phyloP scores from a whole-genome alignment of 768 basidiomycete species.

The Suillus clintonianus region DNA sequence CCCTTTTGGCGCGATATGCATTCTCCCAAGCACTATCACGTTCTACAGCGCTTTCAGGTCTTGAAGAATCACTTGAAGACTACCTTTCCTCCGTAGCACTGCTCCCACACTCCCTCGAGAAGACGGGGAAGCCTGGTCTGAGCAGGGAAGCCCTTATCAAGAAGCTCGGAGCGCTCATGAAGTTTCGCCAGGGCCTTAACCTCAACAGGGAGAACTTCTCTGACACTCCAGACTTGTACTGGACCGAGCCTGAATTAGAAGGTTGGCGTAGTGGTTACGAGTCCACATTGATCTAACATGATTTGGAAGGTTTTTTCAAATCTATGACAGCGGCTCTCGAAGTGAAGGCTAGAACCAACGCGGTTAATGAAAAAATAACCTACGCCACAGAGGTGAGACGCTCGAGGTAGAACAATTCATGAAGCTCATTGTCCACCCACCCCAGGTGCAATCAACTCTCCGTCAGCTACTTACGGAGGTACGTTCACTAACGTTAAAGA shows the following conservation, averaged over 20 bases:
- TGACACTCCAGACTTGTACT: conserved; percentile 91
- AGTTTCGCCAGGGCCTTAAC: conserved; percentile 89
- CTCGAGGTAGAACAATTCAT: neutral
- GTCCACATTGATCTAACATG: neutral
- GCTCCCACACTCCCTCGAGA: conserved; percentile 73
- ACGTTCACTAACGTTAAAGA: neutral
- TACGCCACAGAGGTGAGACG: conserved; percentile 75
- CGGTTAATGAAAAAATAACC: conserved; percentile 90
- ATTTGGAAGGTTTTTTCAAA: conserved; percentile 70
- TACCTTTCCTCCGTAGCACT: conserved; percentile 83
- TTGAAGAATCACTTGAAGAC: conserved; percentile 83
- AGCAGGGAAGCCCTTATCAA: conserved; percentile 81
- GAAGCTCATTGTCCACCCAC: conserved; percentile 5
- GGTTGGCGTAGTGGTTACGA: conserved; percentile 39
- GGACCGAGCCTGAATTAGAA: conserved; percentile 92
- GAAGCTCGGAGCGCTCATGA: conserved; percentile 90
- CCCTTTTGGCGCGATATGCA: conserved; percentile 84
- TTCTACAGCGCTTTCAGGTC: conserved; percentile 81
- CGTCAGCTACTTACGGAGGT: conserved; percentile 88
- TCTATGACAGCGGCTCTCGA: conserved; percentile 85
- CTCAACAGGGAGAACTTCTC: conserved; percentile 87
- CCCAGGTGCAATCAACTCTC: conserved; percentile 80
- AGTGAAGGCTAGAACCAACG: conserved; percentile 75
- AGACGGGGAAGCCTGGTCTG: conserved; percentile 84
- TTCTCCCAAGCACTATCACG: conserved; percentile 90